Conservation (phyloP, 2,329 filamentous ascomycete genomes). For the Dactylonectria estremocensis region DNA sequence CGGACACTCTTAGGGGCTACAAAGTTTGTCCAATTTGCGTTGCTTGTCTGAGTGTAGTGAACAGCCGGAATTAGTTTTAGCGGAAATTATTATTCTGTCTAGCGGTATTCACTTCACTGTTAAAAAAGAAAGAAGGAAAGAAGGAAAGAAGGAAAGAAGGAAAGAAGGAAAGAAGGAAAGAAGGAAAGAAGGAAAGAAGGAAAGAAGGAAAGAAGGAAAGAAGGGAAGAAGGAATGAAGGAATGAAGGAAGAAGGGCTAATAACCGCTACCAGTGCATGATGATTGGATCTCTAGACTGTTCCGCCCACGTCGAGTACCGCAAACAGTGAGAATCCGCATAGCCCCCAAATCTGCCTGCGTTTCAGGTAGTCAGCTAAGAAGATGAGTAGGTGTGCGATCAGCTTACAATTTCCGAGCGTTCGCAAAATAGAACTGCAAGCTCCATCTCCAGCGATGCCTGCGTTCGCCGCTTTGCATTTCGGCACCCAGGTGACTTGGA, state of each 20-base stretch:
- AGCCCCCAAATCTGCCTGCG: not conserved
- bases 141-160: not conserved
- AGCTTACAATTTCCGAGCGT: slow-evolving; percentile 1
- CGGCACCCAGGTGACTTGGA: slow-evolving; percentile 1
- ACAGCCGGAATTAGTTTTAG: not conserved
- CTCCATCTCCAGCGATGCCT: not conserved
- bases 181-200: not conserved
- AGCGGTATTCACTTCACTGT: not conserved
- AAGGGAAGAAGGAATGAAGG: not conserved
- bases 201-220: not conserved
- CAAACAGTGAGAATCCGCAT: not conserved
- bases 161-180: not conserved
- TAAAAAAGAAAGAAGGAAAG: slow-evolving; percentile 1
- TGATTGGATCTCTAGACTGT: not conserved
- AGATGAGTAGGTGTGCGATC: not conserved
- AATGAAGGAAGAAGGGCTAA: not conserved
- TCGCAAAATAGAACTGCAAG: not conserved
- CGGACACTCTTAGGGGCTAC: too few species aligned
- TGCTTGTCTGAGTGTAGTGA: not conserved
- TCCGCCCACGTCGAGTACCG: not conserved
- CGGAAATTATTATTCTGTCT: not conserved
- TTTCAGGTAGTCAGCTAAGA: not conserved
- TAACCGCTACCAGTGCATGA: not conserved
- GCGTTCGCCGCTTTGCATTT: not conserved
- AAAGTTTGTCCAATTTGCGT: too few species aligned